Evolutionary conservation across 345 rosid species (phyloP).

Genomic region (Gossypium raimondii): DNA sequence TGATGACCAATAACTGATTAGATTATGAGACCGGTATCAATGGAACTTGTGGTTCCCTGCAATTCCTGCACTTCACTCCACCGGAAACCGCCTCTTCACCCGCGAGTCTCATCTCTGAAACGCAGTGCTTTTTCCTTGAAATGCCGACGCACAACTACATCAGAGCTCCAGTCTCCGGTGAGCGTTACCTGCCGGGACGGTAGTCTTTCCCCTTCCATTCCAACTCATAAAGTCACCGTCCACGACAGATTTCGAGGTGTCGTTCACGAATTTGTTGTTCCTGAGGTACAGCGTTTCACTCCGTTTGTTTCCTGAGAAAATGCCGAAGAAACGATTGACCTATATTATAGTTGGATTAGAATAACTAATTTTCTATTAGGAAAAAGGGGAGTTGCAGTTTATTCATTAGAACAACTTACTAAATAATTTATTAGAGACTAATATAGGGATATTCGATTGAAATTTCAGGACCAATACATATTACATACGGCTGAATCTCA

Average conservation of each 20-base stretch:
- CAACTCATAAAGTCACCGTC: slow-evolving; percentile 77
- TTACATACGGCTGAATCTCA: slow-evolving; percentile 90
- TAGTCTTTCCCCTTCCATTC: slow-evolving; percentile 35
- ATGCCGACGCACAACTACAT: slow-evolving; percentile 29
- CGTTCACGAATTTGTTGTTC: slow-evolving; percentile 77
- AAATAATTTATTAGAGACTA: neutral
- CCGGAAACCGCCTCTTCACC: slow-evolving; percentile 26
- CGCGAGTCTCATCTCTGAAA: slow-evolving; percentile 9
- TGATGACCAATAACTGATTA: neutral
- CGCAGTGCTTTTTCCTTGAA: slow-evolving; percentile 7
- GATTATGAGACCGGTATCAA: slow-evolving; percentile 14
- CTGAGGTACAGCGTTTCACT: slow-evolving; percentile 51
- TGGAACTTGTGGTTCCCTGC: slow-evolving; percentile 49
- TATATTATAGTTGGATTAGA: neutral
- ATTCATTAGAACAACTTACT: neutral
- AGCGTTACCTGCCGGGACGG: slow-evolving; percentile 31
- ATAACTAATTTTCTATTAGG: neutral
- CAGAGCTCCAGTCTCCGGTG: slow-evolving; percentile 48
- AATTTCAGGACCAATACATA: slow-evolving; percentile 89
- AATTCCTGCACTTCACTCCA: slow-evolving; percentile 24
- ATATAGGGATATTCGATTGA: slow-evolving; percentile 9
- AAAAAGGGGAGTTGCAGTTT: neutral
- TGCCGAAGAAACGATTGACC: neutral
- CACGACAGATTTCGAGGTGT: slow-evolving; percentile 79
- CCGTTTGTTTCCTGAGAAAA: slow-evolving; percentile 18